Percentiles rank a stretch among this genome's conserved stretches.
Evolutionary conservation across 345 rosid species (phyloP).

Genomic region (Aquilaria yunnanensis): DNA sequence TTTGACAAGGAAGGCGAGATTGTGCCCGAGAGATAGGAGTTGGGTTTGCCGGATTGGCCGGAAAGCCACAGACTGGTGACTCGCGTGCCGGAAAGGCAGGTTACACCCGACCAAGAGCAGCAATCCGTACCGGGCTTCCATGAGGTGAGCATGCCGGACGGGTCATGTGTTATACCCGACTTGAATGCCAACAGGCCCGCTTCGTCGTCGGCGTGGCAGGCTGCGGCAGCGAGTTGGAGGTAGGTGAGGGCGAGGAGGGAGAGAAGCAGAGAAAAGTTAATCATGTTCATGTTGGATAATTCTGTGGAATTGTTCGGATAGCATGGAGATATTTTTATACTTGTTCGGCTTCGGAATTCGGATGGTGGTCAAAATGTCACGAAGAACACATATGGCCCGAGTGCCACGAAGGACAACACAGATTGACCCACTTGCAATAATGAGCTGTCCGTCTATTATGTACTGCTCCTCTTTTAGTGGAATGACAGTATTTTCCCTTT

Average conservation of each 20-base stretch:
- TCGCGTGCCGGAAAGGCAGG: slow-evolving; percentile 34
- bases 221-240: slow-evolving; percentile 19
- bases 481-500: too few relatives aligned
- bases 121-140: slow-evolving; percentile 80
- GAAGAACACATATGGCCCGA: too few relatives aligned
- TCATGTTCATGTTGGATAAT: too few relatives aligned
- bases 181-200: slow-evolving; percentile 68
- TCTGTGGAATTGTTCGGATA: too few relatives aligned
- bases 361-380: too few relatives aligned
- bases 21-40: slow-evolving; percentile 45
- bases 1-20: slow-evolving; percentile 53
- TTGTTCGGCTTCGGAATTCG: too few relatives aligned
- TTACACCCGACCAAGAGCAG: slow-evolving; percentile 50
- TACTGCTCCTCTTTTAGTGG: too few relatives aligned
- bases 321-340: too few relatives aligned
- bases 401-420: too few relatives aligned
- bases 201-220: slow-evolving; percentile 58
- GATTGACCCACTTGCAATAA: too few relatives aligned
- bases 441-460: too few relatives aligned
- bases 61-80: slow-evolving; percentile 32
- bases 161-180: slow-evolving; percentile 61
- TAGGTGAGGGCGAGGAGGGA: slow-evolving; percentile 12
- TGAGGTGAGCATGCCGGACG: slow-evolving; percentile 47
- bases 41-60: slow-evolving; percentile 32
- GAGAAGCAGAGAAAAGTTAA: slow-evolving; percentile 3